Conservation (phyloP, 495 filamentous ascomycete genomes). For the Viridothelium virens region DNA sequence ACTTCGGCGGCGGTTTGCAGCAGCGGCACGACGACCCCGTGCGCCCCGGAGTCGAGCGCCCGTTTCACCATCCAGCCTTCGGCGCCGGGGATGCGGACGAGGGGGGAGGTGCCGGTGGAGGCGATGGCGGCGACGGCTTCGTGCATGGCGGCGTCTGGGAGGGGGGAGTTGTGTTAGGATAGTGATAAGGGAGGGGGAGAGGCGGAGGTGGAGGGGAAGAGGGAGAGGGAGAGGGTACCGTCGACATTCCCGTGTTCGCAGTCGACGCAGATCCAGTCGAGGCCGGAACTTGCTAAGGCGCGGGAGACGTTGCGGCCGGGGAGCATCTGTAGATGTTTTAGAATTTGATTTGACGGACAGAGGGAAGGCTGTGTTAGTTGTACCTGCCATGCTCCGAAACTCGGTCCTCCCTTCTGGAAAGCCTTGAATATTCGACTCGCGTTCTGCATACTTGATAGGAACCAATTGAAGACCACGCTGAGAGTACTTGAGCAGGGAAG, state of each 20-base stretch:
- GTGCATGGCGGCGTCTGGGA: slow-evolving; percentile 65
- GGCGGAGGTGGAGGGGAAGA: background rate
- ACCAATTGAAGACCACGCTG: background rate
- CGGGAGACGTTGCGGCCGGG: slow-evolving; percentile 66
- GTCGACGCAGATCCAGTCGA: slow-evolving; percentile 72
- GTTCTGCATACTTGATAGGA: slow-evolving; percentile 47
- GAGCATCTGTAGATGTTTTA: slow-evolving; percentile 47
- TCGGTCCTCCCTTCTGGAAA: slow-evolving; percentile 48
- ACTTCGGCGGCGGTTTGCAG: slow-evolving; percentile 35
- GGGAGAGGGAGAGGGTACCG: slow-evolving; percentile 38
- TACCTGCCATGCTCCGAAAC: slow-evolving; percentile 52
- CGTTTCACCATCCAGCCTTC: slow-evolving; percentile 41
- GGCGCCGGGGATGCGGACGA: slow-evolving; percentile 36
- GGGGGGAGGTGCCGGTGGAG: slow-evolving; percentile 31
- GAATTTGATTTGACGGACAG: too few relatives aligned
- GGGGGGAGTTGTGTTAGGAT: background rate
- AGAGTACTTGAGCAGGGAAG: background rate
- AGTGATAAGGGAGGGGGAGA: background rate
- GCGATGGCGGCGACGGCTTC: slow-evolving; percentile 59
- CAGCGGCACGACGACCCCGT: slow-evolving; percentile 38
- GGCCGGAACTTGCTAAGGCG: slow-evolving; percentile 49
- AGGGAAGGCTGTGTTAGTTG: background rate
- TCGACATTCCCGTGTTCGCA: slow-evolving; percentile 74
- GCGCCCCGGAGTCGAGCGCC: slow-evolving; percentile 38
- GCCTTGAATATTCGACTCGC: slow-evolving; percentile 56